Percentiles rank a stretch among this genome's conserved stretches.
These are phyloP conservation scores for Chrysosporium queenslandicum DNA, from an alignment of 2,329 filamentous ascomycete genomes.

Conservation along the genomic window DNA sequence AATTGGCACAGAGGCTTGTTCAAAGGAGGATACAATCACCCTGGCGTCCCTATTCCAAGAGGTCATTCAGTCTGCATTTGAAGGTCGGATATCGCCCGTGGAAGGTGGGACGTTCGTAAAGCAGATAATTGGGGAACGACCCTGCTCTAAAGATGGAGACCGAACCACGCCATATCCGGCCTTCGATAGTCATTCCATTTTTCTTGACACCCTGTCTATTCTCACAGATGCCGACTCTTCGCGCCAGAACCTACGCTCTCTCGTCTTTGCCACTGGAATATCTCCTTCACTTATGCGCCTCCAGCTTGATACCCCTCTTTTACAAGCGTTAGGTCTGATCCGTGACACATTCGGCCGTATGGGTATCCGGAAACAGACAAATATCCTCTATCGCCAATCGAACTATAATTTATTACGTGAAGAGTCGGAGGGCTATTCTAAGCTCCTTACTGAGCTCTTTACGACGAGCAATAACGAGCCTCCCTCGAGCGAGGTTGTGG, in stretches of 20 bases:
- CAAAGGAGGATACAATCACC: slow-evolving; percentile 57
- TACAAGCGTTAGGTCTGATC: slow-evolving; percentile 69
- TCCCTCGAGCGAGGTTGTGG: slow-evolving; percentile 64
- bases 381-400: slow-evolving; percentile 85
- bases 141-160: slow-evolving; percentile 39
- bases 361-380: slow-evolving; percentile 81
- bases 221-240: slow-evolving; percentile 60
- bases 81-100: slow-evolving; percentile 54
- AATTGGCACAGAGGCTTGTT: slow-evolving; percentile 53
- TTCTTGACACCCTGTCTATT: slow-evolving; percentile 74
- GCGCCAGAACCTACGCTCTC: slow-evolving; percentile 50
- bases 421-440: slow-evolving; percentile 93
- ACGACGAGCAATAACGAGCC: slow-evolving; percentile 68
- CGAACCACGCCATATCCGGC: slow-evolving; percentile 39
- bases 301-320: slow-evolving; percentile 66
- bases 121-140: slow-evolving; percentile 57
- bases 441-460: slow-evolving; percentile 90
- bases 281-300: slow-evolving; percentile 63
- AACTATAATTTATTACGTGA: slow-evolving; percentile 94
- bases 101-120: slow-evolving; percentile 65
- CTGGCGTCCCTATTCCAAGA: slow-evolving; percentile 74
- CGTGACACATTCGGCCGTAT: slow-evolving; percentile 74
- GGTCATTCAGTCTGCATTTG: slow-evolving; percentile 64
- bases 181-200: slow-evolving; percentile 58
- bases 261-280: slow-evolving; percentile 64